phyloP scores from a whole-genome alignment of 2,329 filamentous ascomycete species.

The Epichloe baconii region DNA sequence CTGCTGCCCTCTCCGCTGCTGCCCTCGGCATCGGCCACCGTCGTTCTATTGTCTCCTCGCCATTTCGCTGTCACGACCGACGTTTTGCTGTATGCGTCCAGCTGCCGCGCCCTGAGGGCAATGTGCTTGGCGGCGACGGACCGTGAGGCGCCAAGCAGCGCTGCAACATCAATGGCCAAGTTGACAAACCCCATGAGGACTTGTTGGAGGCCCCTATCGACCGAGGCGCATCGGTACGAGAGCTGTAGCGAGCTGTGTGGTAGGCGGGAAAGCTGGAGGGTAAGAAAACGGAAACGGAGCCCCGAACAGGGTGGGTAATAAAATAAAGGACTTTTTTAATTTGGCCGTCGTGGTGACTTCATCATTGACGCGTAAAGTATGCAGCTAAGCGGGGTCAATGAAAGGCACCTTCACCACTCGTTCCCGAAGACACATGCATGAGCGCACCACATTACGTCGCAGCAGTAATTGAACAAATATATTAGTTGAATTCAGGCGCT shows the following conservation, averaged over 20 bases:
- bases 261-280: not conserved
- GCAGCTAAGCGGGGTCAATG: slow-evolving; percentile 1
- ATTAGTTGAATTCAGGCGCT: not conserved
- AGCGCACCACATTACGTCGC: not conserved
- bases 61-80: slow-evolving; percentile 29
- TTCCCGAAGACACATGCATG: not conserved
- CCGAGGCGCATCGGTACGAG: slow-evolving; percentile 13
- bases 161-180: slow-evolving; percentile 54
- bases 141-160: slow-evolving; percentile 56
- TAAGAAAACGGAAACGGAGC: too few species aligned
- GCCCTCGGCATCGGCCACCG: not conserved
- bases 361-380: not conserved
- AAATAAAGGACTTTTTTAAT: not conserved
- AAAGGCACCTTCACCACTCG: not conserved
- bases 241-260: not conserved
- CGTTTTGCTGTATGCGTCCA: slow-evolving; percentile 35
- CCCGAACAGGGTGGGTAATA: not conserved
- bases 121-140: slow-evolving; percentile 52
- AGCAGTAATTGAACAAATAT: not conserved
- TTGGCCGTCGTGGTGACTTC: not conserved
- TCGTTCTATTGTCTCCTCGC: slow-evolving; percentile 11
- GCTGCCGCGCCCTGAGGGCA: slow-evolving; percentile 41
- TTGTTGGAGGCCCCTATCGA: slow-evolving; percentile 12
- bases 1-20: not conserved
- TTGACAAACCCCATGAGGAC: slow-evolving; percentile 46